Evolutionary conservation across 345 rosid species (phyloP), one percentile per base, ranked within the genome.

Genomic region (Citropsis articulata): DNA sequence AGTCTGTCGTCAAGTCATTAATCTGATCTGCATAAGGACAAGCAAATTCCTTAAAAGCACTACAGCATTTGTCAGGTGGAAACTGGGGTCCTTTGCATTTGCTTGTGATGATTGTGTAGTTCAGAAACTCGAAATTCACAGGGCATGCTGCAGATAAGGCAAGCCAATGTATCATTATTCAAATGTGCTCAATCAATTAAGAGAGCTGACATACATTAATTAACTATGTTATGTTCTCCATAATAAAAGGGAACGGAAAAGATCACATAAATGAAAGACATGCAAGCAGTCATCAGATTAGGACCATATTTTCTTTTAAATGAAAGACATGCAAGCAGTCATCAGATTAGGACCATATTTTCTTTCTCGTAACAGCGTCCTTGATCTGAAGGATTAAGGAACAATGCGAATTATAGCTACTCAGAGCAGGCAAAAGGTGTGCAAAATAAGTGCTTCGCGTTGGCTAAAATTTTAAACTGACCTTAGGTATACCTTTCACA

Each of bases 41-140:
- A 22, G 97, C 90, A 76, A 92, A 85, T 4, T 89, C 84, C 89
- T 87, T 85, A 27, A 90, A 85, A 60, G 94, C 74, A 5, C 25
- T 33, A 22, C 96, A 90, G 66, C 94, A 92, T 16, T 55, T 38
- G 6, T 79, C 68, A 10, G 90, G 63, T 45, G 89, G 88, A 81
- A 71, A 92, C 30, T 75, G 71, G 8, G 94, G 93, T 53, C 93
- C 94, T 83, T 84, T 90, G 83, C 93, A 90, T 60, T 60, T 28
- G 82, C 81, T 85, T 27, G 85, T 87, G 79, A 92, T 82, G 82
- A 83, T 16, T 0, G 84, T 87, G 82, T 92, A 90, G 83, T 92
- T 80, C 82, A 77, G 59, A 71, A 89, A 92, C 90, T 92, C 91
- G 4, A 90, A 89, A 84, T 84, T 89, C 76, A 89, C 89, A 0